A percentile compares a stretch with the other conserved stretches of the same genome.
These are phyloP conservation scores for Immersiporthe knoxdaviesiana DNA, from an alignment of 2,329 filamentous ascomycete genomes.

Conservation along the genomic window DNA sequence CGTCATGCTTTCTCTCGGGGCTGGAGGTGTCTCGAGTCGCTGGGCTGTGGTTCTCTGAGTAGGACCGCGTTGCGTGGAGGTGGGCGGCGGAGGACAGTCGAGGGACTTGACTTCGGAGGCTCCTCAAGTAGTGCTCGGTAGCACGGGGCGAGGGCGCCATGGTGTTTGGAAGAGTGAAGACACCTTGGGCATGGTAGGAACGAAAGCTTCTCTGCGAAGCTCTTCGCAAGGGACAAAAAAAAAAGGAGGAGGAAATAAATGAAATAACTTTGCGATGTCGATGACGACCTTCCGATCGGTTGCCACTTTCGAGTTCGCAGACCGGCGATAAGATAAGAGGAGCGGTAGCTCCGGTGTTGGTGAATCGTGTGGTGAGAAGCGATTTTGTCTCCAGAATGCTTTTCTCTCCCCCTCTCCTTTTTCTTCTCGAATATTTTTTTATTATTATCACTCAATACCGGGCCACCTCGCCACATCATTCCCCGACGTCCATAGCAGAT, in stretches of 20 bases:
- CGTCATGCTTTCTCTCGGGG: background rate
- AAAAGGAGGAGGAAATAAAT: background rate
- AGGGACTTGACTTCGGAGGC: background rate
- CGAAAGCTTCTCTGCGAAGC: slow-evolving; percentile 5
- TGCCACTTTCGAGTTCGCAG: slow-evolving; percentile 15
- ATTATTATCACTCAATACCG: background rate
- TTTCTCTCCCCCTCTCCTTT: background rate
- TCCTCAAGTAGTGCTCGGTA: slow-evolving; percentile 9
- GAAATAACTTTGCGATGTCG: background rate
- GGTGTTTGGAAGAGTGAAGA: background rate
- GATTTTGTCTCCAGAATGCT: background rate
- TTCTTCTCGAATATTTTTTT: background rate
- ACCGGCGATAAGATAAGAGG: slow-evolving; percentile 24
- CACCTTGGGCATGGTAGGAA: slow-evolving; percentile 13
- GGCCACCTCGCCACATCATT: too few relatives aligned
- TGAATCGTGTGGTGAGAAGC: background rate
- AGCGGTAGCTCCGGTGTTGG: background rate
- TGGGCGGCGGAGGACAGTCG: background rate
- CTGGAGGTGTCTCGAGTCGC: background rate
- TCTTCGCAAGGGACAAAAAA: background rate
- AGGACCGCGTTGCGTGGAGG: background rate
- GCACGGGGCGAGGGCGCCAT: slow-evolving; percentile 23
- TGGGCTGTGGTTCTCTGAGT: slow-evolving; percentile 15
- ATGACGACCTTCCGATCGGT: slow-evolving; percentile 19
- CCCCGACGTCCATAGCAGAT: too few relatives aligned